These are phyloP conservation scores for Musa itinerans DNA, from an alignment of 176 grass and related monocot genomes.

Conservation along the genomic window DNA sequence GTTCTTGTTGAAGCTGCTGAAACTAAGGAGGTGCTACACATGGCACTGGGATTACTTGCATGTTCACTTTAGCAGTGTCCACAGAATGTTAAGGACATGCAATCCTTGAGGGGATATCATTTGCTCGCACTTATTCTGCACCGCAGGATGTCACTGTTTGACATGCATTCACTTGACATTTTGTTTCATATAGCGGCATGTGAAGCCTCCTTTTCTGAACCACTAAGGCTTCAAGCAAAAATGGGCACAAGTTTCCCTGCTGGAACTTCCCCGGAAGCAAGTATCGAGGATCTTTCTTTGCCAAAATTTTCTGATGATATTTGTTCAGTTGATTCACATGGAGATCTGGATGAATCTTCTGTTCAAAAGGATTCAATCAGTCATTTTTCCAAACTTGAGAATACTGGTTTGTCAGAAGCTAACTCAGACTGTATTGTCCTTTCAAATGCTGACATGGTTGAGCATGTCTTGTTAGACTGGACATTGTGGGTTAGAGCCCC, in stretches of 20 bases:
- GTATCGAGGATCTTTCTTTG: conserved; percentile 77
- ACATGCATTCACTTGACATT: conserved; percentile 97
- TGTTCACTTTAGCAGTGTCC: conserved; percentile 86
- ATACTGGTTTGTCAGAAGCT: conserved; percentile 58
- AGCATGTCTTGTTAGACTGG: conserved; percentile 97
- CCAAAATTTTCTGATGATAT: conserved; percentile 73
- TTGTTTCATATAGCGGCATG: conserved; percentile 98
- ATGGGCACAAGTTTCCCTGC: conserved; percentile 52
- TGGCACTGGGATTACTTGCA: conserved; percentile 83
- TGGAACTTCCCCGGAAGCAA: conserved; percentile 55
- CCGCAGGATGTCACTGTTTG: conserved; percentile 78
- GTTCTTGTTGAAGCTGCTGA: conserved; percentile 87
- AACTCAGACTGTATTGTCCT: conserved; percentile 88
- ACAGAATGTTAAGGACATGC: conserved; percentile 91
- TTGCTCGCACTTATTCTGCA: conserved; percentile 89
- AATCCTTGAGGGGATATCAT: conserved; percentile 85
- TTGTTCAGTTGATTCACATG: conserved; percentile 85
- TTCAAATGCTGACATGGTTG: conserved; percentile 98
- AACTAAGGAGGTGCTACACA: conserved; percentile 87
- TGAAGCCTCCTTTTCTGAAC: conserved; percentile 91
- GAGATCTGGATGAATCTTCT: conserved; percentile 67
- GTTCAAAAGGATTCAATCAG: conserved; percentile 89
- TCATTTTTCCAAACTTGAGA: conserved; percentile 91
- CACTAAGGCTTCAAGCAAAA: conserved; percentile 56
- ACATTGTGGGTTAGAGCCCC: conserved; percentile 90